Evolutionary conservation across 1,139 yeast genomes (phyloP), one percentile per base, ranked within the genome.

Genomic region (Yamadazyma jaroonii): DNA sequence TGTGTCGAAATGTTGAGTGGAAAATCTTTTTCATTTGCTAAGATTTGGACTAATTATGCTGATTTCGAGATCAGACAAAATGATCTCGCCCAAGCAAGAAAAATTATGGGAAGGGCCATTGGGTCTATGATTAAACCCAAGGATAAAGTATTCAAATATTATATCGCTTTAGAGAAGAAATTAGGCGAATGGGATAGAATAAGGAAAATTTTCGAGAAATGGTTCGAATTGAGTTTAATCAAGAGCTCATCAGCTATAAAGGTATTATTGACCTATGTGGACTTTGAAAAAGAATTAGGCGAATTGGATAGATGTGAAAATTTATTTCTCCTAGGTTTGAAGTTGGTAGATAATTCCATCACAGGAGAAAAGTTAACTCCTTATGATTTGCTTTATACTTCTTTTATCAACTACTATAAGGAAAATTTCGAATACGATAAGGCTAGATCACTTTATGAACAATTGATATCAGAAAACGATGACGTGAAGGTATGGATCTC

Each of bases 121-220:
- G 97, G 96, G 0, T 58, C 54, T 34, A 51, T 62, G n/a, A 48
- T 56, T 31, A 31, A 32, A 3, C 53, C 66, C 13, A 84, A 84
- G 51, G 65, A 62, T 2, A 78, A 77, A 37, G 59, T 87, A 0
- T 81, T 82, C 54, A 66, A 66, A 42, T 72, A 69, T 44, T 92
- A 92, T 56, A 82, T 90, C 39, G 67, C 53, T 3, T 48, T 81
- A 24, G 89, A 83, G 50, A 59, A 50, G 31, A 62, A 62, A 35
- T 52, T 86, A 34, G 84, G 84, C 23, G 89, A 85, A 49, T 83
- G 84, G 71, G 95, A 84, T 44, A 64, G 97, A 29, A 89, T 85
- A 9, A 67, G 97, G 28, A 77, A 63, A 50, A 54, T 92, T 6
- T 89, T 79, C 53, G 86, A 84, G 46, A 81, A 78, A 50, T 77